Evolutionary conservation across 768 basidiomycete species (phyloP).

Genomic region (Piloderma croceum): DNA sequence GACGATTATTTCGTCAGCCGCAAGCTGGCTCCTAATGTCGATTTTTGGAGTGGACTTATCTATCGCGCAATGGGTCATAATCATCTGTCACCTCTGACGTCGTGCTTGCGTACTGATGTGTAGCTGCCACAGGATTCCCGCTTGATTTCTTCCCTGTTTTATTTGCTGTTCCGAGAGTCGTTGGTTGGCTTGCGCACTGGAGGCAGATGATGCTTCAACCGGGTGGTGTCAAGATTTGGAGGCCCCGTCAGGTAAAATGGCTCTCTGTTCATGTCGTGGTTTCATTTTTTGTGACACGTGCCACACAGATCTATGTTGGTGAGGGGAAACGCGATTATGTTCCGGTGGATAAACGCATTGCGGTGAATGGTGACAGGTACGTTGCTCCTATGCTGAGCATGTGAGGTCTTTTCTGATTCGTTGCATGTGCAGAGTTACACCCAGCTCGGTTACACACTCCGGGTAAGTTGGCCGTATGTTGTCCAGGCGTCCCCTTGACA

Average conservation of each 20-base stretch:
- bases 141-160: slow-evolving; percentile 92
- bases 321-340: slow-evolving; percentile 70
- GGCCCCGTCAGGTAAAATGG: slow-evolving; percentile 64
- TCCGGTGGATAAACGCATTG: slow-evolving; percentile 51
- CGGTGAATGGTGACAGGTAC: slow-evolving; percentile 49
- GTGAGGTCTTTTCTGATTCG: too few relatives aligned
- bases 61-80: slow-evolving; percentile 84
- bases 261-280: not conserved
- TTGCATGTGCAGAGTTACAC: too few relatives aligned
- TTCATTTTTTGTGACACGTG: not conserved
- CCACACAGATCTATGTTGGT: slow-evolving; percentile 72
- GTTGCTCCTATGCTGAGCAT: too few relatives aligned
- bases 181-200: slow-evolving; percentile 94
- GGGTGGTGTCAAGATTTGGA: slow-evolving; percentile 91
- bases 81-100: slow-evolving; percentile 3
- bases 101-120: slow-evolving; percentile 2
- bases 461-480: slow-evolving; percentile 47
- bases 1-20: slow-evolving; percentile 86
- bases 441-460: slow-evolving; percentile 62
- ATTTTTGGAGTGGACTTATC: slow-evolving; percentile 89
- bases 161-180: slow-evolving; percentile 88
- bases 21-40: slow-evolving; percentile 83
- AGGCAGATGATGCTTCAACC: slow-evolving; percentile 91
- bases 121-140: slow-evolving; percentile 86
- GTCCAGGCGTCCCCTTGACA: slow-evolving; percentile 25